Percentiles rank a stretch among this genome's conserved stretches.
These are phyloP conservation scores for Solanum hybrid DNA, from an alignment of 305 asterid species.

Conservation along the genomic window DNA sequence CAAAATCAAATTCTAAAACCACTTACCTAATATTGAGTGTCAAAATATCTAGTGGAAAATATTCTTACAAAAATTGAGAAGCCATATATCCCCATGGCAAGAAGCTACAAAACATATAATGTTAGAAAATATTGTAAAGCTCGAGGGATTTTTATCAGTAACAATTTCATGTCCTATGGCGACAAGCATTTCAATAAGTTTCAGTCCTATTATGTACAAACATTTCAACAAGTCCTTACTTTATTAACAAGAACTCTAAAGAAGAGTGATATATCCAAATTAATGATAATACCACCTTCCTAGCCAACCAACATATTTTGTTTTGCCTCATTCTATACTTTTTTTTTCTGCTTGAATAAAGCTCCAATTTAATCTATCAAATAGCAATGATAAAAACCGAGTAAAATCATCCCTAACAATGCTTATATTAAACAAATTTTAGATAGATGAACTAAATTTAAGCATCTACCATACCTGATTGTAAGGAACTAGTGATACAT, in stretches of 20 bases:
- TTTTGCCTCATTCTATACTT: not conserved
- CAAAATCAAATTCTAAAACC: no score
- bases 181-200: not conserved
- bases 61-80: not conserved
- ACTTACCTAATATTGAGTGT: no score
- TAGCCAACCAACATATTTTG: not conserved
- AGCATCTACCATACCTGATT: no score
- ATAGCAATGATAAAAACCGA: no score
- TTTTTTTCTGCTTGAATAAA: no score
- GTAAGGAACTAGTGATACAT: no score
- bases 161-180: not conserved
- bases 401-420: no score
- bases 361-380: no score
- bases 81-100: not conserved
- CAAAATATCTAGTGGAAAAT: not conserved
- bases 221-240: not conserved
- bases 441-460: no score
- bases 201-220: not conserved
- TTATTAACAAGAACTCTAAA: not conserved
- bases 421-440: no score
- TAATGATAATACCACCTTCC: not conserved
- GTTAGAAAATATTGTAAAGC: not conserved
- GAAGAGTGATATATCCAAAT: not conserved
- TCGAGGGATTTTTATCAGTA: not conserved
- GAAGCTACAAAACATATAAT: not conserved